Base-by-base conservation (phyloP, 2,329 filamentous ascomycete genomes). In the Phaeosphaeria sp. region DNA sequence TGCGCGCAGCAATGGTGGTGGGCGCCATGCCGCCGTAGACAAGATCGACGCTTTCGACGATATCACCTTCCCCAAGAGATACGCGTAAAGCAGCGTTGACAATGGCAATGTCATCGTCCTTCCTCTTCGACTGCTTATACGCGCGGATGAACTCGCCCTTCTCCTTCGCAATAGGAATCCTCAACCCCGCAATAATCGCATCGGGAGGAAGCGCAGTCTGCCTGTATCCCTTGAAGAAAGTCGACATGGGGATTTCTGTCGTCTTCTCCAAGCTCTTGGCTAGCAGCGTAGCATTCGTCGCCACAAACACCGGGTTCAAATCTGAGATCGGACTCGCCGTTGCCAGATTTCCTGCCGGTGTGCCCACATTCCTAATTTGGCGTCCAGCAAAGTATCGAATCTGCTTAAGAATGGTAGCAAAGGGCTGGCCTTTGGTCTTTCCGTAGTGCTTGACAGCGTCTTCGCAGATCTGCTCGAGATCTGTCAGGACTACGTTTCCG, bases 51-150 rank as follows among this genome's bases (percentile, higher is more conserved):
- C 89, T 88, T 59, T 88, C 84, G 6, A 98, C 91, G 1, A 87
- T 75, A 43, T 94, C 86, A 1, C 84, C 82, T 2, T 90, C 84
- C 40, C 89, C 85, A 2, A 98, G 79, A 5, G 85, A 86, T 5
- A 98, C 83, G 36, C 92, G 87, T 56, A 98, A 78, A 1, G 94
- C 93, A 25, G 91, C 88, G 49, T 96, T 98, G 22, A 98, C 95
- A 68, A 99, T 98, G 2, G 95, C 95, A 73, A 99, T 98, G 73
- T 99, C 95, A 69, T 99, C 95, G 69, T 99, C 95, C 74, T 98
- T 98, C 65, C 95, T 83, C 82, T 99, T 99, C 0, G 95, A 88
- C 76, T 98, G 94, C 78, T 99, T 99, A 79, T 97, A 98, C 1
- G 94, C 89, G 44, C 91, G 86, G 74, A 97, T 90, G 73, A 89